Evolutionary conservation across 805 yeast genomes (phyloP).

Genomic region (Grigorovia jiainica): DNA sequence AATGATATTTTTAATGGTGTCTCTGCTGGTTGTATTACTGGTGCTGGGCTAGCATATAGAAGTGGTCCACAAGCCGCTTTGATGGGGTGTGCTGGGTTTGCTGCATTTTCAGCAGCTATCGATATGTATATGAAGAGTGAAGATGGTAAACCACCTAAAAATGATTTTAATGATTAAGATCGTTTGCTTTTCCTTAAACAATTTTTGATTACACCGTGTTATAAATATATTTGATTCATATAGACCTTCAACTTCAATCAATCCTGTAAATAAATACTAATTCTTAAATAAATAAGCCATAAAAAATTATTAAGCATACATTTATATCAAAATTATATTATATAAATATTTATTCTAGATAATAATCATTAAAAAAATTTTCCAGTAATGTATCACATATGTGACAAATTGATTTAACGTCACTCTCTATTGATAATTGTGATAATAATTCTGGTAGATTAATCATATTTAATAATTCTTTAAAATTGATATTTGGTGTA

Average conservation of each 20-base stretch:
- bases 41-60: conserved; percentile 88
- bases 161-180: conserved; percentile 74
- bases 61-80: conserved; percentile 90
- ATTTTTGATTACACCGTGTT: too few species aligned
- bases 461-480: background rate
- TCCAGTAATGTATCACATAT: background rate
- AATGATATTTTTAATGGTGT: conserved; percentile 89
- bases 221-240: too few species aligned
- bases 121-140: conserved; percentile 83
- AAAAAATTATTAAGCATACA: too few species aligned
- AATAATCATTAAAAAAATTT: background rate
- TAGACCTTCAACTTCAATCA: too few species aligned
- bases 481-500: background rate
- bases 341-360: too few species aligned
- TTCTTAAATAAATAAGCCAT: too few species aligned
- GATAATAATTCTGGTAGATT: background rate
- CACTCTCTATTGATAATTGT: background rate
- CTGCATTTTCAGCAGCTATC: conserved; percentile 84
- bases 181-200: too few species aligned
- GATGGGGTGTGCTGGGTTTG: conserved; percentile 95
- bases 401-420: background rate
- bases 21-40: conserved; percentile 91
- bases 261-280: too few species aligned
- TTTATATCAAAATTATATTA: too few species aligned
- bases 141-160: conserved; percentile 69